Percentiles rank a stretch among this genome's conserved stretches.
These are phyloP conservation scores for Erythrophleum ivorense DNA, from an alignment of 331 rosid species.

Conservation along the genomic window DNA sequence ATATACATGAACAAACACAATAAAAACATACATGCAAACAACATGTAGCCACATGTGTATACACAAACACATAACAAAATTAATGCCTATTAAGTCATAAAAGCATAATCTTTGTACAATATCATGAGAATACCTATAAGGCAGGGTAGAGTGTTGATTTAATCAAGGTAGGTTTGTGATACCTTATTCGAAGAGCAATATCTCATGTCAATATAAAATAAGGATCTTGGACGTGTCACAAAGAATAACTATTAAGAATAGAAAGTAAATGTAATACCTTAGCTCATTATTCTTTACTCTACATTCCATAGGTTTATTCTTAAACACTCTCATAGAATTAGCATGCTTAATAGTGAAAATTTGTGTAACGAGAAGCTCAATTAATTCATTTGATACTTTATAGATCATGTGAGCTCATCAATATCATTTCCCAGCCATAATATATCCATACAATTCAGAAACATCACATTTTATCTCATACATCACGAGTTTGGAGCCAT, in stretches of 20 bases:
- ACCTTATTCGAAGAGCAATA: slow-evolving; percentile 87
- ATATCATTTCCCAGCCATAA: too few relatives aligned
- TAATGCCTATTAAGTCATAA: background rate
- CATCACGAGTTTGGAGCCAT: too few relatives aligned
- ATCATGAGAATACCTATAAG: slow-evolving; percentile 65
- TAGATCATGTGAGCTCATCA: too few relatives aligned
- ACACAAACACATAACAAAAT: background rate
- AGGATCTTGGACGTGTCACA: slow-evolving; percentile 72
- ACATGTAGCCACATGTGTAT: background rate
- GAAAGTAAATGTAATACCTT: too few relatives aligned
- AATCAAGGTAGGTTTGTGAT: slow-evolving; percentile 81
- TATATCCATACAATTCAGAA: too few relatives aligned
- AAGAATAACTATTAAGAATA: slow-evolving; percentile 29
- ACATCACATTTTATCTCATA: too few relatives aligned
- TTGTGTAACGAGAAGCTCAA: too few relatives aligned
- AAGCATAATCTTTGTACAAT: background rate
- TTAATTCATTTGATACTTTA: too few relatives aligned
- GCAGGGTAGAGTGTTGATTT: slow-evolving; percentile 90
- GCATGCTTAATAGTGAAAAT: too few relatives aligned
- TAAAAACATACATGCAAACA: slow-evolving; percentile 1
- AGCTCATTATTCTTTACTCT: too few relatives aligned
- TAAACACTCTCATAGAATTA: too few relatives aligned
- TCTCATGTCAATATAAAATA: slow-evolving; percentile 95
- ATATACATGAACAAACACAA: background rate
- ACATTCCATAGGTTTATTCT: too few relatives aligned